These are phyloP conservation scores for Neonectria neomacrospora DNA, from an alignment of 2,329 filamentous ascomycete genomes.

Conservation along the genomic window DNA sequence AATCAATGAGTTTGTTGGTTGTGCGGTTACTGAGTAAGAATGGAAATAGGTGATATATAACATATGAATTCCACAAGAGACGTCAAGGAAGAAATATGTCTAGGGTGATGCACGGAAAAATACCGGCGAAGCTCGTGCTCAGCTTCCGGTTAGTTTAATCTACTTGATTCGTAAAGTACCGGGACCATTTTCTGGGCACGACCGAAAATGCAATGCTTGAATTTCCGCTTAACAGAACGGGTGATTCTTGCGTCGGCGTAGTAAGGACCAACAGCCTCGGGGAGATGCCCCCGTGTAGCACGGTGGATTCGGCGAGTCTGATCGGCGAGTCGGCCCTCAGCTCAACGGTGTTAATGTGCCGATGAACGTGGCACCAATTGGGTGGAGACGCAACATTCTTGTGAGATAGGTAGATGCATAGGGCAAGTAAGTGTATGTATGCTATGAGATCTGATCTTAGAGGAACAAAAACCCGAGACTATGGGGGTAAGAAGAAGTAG, in stretches of 20 bases:
- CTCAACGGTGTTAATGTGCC: neutral
- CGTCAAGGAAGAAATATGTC: conserved; percentile 1
- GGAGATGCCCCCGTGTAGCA: neutral
- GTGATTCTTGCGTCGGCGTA: neutral
- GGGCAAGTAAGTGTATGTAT: neutral
- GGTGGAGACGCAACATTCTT: neutral
- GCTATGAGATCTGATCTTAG: neutral
- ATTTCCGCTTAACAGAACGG: neutral
- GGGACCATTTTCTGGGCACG: neutral
- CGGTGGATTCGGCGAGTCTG: neutral
- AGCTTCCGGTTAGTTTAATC: neutral
- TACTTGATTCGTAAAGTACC: neutral
- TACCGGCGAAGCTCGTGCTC: neutral
- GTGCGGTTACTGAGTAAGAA: neutral
- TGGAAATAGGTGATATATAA: neutral
- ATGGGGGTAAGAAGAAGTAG: neutral
- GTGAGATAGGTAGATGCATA: neutral
- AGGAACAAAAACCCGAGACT: neutral
- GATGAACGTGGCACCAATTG: neutral
- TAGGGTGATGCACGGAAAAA: neutral
- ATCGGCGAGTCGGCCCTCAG: neutral
- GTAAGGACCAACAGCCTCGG: neutral
- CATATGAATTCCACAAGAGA: neutral
- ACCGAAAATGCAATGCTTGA: neutral
- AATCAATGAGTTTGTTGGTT: neutral